Percentiles rank a stretch among this genome's conserved stretches.
phyloP scores from a whole-genome alignment of 345 rosid genomes.

The Atalantia buxifolia region DNA sequence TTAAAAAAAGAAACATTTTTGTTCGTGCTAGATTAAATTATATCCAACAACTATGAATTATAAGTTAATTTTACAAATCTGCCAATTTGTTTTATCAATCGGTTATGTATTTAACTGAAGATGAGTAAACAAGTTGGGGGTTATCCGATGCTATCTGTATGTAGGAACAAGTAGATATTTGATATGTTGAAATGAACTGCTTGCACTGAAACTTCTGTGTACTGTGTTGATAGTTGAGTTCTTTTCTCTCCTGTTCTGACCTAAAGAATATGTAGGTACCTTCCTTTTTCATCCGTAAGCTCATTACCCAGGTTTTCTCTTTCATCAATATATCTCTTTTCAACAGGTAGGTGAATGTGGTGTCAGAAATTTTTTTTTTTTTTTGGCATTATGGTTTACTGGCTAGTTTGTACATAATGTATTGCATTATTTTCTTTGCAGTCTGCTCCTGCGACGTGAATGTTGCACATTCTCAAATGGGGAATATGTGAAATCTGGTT shows the following conservation, averaged over 20 bases:
- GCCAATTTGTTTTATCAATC: neutral
- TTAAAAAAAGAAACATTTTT: neutral
- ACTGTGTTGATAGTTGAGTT: neutral
- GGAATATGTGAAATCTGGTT: slow-evolving; percentile 94
- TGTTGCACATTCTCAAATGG: slow-evolving; percentile 99
- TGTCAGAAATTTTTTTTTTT: neutral
- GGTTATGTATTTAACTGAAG: neutral
- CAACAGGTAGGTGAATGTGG: slow-evolving; percentile 61
- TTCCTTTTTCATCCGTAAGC: slow-evolving; percentile 93
- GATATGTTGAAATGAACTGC: neutral
- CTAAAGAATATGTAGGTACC: slow-evolving; percentile 60
- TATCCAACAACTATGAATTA: neutral
- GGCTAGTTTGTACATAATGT: slow-evolving; percentile 1
- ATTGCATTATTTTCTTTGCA: slow-evolving; percentile 21
- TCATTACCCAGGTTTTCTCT: slow-evolving; percentile 93
- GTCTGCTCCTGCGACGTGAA: slow-evolving; percentile 94
- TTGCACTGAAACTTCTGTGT: neutral
- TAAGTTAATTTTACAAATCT: neutral
- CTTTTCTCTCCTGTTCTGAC: slow-evolving; percentile 18
- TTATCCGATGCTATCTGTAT: neutral
- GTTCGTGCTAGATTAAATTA: neutral
- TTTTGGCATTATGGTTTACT: slow-evolving; percentile 1
- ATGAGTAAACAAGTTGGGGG: neutral
- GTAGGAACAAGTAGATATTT: neutral
- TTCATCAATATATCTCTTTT: slow-evolving; percentile 92